These are phyloP conservation scores for Cytospora paraplurivora DNA, from an alignment of 2,329 filamentous ascomycete species.

Conservation along the genomic window DNA sequence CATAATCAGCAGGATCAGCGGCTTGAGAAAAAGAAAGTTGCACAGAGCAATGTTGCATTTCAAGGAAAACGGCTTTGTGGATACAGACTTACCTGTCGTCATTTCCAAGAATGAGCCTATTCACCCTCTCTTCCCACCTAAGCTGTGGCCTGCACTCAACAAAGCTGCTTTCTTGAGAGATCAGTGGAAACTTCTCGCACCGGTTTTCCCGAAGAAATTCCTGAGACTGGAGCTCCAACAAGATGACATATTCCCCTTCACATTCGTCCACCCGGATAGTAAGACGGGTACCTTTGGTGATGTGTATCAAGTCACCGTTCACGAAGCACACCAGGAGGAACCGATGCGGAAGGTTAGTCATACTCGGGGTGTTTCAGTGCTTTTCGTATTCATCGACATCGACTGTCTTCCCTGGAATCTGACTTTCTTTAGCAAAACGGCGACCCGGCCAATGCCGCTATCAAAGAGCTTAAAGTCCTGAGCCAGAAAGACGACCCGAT, in stretches of 20 bases:
- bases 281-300: background rate
- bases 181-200: background rate
- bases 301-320: slow-evolving; percentile 1
- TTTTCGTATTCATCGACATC: too few relatives aligned
- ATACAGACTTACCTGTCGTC: background rate
- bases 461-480: background rate
- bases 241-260: background rate
- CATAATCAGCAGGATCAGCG: background rate
- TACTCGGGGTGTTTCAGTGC: background rate
- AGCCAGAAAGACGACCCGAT: background rate
- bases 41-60: background rate
- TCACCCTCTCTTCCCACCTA: background rate
- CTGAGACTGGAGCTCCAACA: background rate
- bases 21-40: background rate
- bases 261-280: accelerated
- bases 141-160: background rate
- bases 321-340: background rate
- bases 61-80: background rate
- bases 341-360: background rate
- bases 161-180: background rate
- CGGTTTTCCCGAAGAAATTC: accelerated
- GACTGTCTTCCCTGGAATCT: too few relatives aligned
- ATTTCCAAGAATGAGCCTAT: background rate
- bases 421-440: background rate
- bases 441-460: background rate